Conservation (phyloP, 164 flowering plant genomes). For the Magnolia officinalis region DNA sequence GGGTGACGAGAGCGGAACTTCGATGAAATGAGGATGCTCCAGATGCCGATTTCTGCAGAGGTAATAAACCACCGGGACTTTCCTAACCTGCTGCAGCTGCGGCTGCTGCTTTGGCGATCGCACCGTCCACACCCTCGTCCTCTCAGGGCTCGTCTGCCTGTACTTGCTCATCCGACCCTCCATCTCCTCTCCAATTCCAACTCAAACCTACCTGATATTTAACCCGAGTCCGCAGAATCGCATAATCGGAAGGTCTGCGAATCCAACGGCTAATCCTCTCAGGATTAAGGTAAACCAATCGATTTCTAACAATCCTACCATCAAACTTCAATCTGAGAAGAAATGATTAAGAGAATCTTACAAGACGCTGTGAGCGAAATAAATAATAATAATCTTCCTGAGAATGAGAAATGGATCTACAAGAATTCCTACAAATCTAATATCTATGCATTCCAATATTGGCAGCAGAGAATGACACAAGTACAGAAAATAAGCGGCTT, state of each 20-base stretch:
- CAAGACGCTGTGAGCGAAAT: neutral
- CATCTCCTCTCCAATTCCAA: constrained; percentile 32
- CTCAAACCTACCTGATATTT: neutral
- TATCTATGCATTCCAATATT: no score
- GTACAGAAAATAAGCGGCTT: no score
- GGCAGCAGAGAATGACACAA: no score
- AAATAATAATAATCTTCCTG: no score
- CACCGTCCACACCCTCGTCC: constrained; percentile 75
- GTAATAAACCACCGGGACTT: constrained; percentile 85
- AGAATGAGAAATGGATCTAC: no score
- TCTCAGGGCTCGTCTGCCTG: constrained; percentile 76
- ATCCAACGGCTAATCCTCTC: no score
- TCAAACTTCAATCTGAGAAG: neutral
- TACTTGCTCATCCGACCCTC: constrained; percentile 68
- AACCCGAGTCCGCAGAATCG: neutral
- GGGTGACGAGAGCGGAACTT: constrained; percentile 70
- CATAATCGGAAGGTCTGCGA: no score
- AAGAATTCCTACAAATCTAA: no score
- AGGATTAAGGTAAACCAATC: no score
- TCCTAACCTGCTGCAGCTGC: constrained; percentile 23
- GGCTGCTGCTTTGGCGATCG: constrained; percentile 48
- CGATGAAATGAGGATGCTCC: constrained; percentile 97
- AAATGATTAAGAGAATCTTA: no score
- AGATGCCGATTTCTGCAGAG: constrained; percentile 80
- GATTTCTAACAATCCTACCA: neutral